Conservation (phyloP, 2,329 filamentous ascomycete species). For the Claviceps quebecensis region DNA sequence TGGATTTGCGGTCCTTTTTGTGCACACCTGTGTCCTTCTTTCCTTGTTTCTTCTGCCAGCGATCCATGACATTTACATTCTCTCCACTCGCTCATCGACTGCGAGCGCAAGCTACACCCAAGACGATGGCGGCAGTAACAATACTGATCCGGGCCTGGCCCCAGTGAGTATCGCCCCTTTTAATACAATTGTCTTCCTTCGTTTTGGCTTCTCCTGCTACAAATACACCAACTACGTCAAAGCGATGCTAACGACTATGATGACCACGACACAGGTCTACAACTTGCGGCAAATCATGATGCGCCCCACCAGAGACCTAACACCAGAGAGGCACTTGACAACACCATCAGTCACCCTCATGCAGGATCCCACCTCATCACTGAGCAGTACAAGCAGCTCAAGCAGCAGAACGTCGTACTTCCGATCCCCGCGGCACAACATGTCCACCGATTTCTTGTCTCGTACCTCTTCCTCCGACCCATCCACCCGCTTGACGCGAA, state of each 20-base stretch:
- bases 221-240: too few relatives aligned
- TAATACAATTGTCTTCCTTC: background rate
- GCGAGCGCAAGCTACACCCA: background rate
- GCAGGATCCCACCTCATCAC: too few relatives aligned
- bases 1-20: background rate
- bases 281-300: slow-evolving; percentile 15
- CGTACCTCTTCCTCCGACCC: background rate
- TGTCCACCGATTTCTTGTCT: background rate
- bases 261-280: slow-evolving; percentile 8
- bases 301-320: slow-evolving; percentile 8
- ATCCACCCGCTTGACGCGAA: background rate
- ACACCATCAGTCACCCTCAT: background rate
- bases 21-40: slow-evolving; percentile 33
- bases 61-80: background rate
- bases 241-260: background rate
- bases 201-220: too few relatives aligned
- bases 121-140: background rate
- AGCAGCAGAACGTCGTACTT: background rate
- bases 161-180: background rate
- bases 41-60: slow-evolving; percentile 49
- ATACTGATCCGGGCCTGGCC: background rate
- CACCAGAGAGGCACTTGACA: background rate
- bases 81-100: background rate
- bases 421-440: background rate
- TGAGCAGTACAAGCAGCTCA: background rate